A percentile compares a stretch with the other conserved stretches of the same genome.
Evolutionary conservation across 75 land plant genomes (phyloP).

Genomic region (Larix kaempferi): DNA sequence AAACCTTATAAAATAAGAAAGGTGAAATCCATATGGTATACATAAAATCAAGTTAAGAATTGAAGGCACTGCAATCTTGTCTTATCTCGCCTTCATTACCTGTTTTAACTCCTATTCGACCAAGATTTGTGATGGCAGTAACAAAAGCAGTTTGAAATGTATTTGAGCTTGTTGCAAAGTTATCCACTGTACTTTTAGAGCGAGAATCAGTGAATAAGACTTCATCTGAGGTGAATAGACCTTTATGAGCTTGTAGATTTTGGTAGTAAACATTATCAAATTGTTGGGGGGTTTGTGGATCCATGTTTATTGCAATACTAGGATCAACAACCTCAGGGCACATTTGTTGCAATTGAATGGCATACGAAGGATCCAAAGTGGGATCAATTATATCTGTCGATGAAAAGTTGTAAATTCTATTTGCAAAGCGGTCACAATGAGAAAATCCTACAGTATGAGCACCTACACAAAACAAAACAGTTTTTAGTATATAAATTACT

Average conservation of each 20-base stretch:
- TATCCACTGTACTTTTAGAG: slow-evolving; percentile 39
- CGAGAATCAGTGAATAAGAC: slow-evolving; percentile 38
- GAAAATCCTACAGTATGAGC: slow-evolving; percentile 83
- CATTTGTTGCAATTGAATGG: slow-evolving; percentile 20
- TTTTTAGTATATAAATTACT: neutral
- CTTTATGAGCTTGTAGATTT: slow-evolving; percentile 42
- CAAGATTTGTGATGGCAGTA: slow-evolving; percentile 53
- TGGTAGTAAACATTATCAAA: slow-evolving; percentile 69
- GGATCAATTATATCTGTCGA: slow-evolving; percentile 33
- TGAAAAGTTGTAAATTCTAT: slow-evolving; percentile 47
- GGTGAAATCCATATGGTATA: no score
- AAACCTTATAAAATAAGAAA: no score
- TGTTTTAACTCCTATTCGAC: slow-evolving; percentile 62
- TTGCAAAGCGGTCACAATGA: slow-evolving; percentile 53
- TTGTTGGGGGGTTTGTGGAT: slow-evolving; percentile 44
- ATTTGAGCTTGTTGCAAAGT: slow-evolving; percentile 33
- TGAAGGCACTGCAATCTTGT: slow-evolving; percentile 31
- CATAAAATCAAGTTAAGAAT: neutral
- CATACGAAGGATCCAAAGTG: slow-evolving; percentile 43
- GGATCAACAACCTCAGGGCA: slow-evolving; percentile 55
- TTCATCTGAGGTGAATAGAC: slow-evolving; percentile 69
- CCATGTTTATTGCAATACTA: slow-evolving; percentile 43
- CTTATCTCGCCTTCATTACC: slow-evolving; percentile 58
- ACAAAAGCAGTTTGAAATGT: slow-evolving; percentile 46
- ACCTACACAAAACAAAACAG: slow-evolving; percentile 25